Base-by-base conservation (phyloP, 1,139 yeast species). In the Hyphopichia pseudoburtonii region DNA sequence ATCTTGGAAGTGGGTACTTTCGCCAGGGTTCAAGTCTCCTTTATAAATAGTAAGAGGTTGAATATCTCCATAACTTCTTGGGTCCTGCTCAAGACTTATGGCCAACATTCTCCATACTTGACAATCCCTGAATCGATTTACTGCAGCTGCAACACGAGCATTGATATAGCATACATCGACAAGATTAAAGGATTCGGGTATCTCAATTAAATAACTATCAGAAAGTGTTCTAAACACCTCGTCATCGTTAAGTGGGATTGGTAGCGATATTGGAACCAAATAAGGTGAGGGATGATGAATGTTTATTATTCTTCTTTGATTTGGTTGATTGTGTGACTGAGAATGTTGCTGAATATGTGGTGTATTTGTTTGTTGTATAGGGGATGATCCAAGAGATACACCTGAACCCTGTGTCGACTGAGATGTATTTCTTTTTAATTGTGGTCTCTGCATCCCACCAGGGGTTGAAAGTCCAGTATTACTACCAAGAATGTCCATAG, bases 21-120 rank as follows among this genome's bases (percentile, higher is more conserved):
- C 31, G 10, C 28, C 30, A 4, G 34, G 22, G 17, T 11, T 33
- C 11, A 19, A 21, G 6, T 28, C 38, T 4, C 14, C 33, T 4
- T 37, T 18, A n/a, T 12, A 7, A n/a, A 30, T 12, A n/a, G n/a
- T n/a, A n/a, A n/a, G n/a, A n/a, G n/a, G n/a, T n/a, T n/a, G n/a
- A 14, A 23, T 5, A 5, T 37, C 37, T 12, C 31, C 40, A 17
- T 26, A 32, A 15, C 15, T 14, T 18, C 30, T 21, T 16, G 32
- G 37, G 28, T 77, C 78, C 52, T 79, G 76, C 11, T 66, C 64
- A 2, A 84, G 57, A 11, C 82, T 70, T 14, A 74, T 76, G 2
- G 78, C 77, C 3, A 86, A 60, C n/a, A 82, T 70, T 40, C 73
- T 63, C 95, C 95, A 86, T 0, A 81, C 71, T 52, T 83, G 89